A percentile compares a stretch with the other conserved stretches of the same genome.
Evolutionary conservation across 2,329 filamentous ascomycete species (phyloP).

Genomic region (Thyridium curvatum): DNA sequence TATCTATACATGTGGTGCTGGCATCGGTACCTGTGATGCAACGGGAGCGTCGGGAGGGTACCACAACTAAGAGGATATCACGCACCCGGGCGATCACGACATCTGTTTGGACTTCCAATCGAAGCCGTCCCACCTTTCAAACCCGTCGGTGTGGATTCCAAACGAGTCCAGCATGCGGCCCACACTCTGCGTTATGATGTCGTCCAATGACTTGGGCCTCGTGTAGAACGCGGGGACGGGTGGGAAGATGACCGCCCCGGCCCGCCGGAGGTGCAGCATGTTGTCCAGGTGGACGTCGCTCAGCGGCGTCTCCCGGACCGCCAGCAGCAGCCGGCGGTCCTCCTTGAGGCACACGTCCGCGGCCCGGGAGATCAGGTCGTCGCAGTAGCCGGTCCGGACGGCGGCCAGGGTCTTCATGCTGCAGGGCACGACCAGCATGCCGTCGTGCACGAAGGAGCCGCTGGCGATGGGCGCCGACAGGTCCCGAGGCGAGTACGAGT

Average conservation of each 20-base stretch:
- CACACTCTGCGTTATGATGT: conserved; percentile 36
- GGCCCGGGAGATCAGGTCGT: conserved; percentile 36
- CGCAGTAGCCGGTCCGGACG: conserved; percentile 31
- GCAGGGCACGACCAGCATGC: conserved; percentile 42
- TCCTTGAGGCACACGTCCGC: conserved; percentile 42
- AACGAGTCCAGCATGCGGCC: conserved; percentile 39
- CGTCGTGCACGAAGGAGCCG: conserved; percentile 34
- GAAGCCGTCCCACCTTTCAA: conserved; percentile 29
- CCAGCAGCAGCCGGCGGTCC: conserved; percentile 28
- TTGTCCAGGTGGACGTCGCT: conserved; percentile 40
- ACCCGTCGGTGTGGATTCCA: conserved; percentile 30
- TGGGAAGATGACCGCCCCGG: conserved; percentile 35
- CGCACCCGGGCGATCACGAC: too few relatives aligned
- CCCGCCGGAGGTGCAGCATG: conserved; percentile 30
- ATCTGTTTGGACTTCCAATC: conserved; percentile 7
- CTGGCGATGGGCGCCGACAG: conserved; percentile 36
- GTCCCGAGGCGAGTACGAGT: conserved; percentile 31
- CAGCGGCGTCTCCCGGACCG: conserved; percentile 35
- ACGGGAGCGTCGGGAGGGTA: too few relatives aligned
- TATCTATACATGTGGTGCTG: too few relatives aligned
- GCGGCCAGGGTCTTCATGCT: conserved; percentile 41
- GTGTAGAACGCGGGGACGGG: conserved; percentile 39
- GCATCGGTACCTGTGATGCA: too few relatives aligned
- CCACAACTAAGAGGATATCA: too few relatives aligned
- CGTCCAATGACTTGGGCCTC: conserved; percentile 27